A percentile compares a stretch with the other conserved stretches of the same genome.
These are phyloP conservation scores for Ramularia endophylla DNA, from an alignment of 2,329 filamentous ascomycete species.

Conservation along the genomic window DNA sequence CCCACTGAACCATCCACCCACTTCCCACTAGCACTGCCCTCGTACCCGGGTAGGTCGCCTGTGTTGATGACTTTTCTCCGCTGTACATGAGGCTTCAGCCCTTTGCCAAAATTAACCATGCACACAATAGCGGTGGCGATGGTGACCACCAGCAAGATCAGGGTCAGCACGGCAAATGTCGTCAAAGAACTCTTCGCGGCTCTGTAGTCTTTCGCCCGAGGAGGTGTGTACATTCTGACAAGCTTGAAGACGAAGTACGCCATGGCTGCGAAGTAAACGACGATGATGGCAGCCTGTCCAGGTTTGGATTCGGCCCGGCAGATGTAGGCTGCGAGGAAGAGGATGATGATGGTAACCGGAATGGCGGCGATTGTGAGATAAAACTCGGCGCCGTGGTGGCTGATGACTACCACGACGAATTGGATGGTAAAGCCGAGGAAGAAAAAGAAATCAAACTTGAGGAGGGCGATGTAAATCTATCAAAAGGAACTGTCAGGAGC, in stretches of 20 bases:
- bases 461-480: slow-evolving; percentile 91
- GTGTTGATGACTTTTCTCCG: slow-evolving; percentile 17
- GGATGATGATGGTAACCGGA: slow-evolving; percentile 82
- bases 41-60: slow-evolving; percentile 9
- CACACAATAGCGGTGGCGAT: slow-evolving; percentile 83
- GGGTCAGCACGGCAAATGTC: slow-evolving; percentile 88
- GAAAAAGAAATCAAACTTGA: slow-evolving; percentile 99
- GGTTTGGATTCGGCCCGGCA: slow-evolving; percentile 73
- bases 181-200: slow-evolving; percentile 82
- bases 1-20: slow-evolving; percentile 15
- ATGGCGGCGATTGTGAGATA: slow-evolving; percentile 83
- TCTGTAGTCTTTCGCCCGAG: slow-evolving; percentile 52
- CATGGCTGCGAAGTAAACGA: slow-evolving; percentile 79
- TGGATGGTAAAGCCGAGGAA: slow-evolving; percentile 98
- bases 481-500: slow-evolving; percentile 8
- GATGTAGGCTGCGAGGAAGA: slow-evolving; percentile 78
- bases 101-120: slow-evolving; percentile 83
- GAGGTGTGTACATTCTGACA: slow-evolving; percentile 78
- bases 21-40: slow-evolving; percentile 9
- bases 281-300: slow-evolving; percentile 72
- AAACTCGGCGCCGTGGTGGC: slow-evolving; percentile 66
- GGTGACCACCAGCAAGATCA: slow-evolving; percentile 80
- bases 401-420: slow-evolving; percentile 85
- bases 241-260: slow-evolving; percentile 99
- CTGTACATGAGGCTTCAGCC: slow-evolving; percentile 79